Percentiles rank a stretch among this genome's conserved stretches.
phyloP scores from a whole-genome alignment of 1,284 basidiomycete species.

The Ganoderma resinaceum region DNA sequence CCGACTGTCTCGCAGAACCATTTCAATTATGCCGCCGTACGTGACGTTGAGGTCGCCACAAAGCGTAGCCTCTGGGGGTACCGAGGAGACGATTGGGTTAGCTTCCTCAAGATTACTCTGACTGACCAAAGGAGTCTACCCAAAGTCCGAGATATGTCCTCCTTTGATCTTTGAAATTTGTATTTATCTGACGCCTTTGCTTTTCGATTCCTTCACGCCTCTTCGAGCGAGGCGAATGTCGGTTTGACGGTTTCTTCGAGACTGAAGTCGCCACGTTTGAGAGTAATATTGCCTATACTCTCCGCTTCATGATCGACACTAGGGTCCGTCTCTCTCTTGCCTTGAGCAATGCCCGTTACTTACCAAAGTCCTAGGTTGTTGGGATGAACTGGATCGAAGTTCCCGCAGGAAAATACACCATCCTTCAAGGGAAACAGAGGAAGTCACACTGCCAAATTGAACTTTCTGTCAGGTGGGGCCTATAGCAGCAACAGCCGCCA shows the following conservation, averaged over 20 bases:
- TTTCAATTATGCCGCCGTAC: conserved; percentile 49
- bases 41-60: conserved; percentile 65
- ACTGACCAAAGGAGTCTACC: conserved; percentile 78
- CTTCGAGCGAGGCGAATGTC: conserved; percentile 86
- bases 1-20: conserved; percentile 38
- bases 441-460: conserved; percentile 90
- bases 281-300: conserved; percentile 88
- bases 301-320: conserved; percentile 97
- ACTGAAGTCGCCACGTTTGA: conserved; percentile 78
- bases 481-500: background rate
- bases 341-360: conserved; percentile 1
- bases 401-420: conserved; percentile 79
- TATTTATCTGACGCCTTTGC: conserved; percentile 24
- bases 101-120: conserved; percentile 87
- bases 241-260: conserved; percentile 73
- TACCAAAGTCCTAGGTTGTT: conserved; percentile 66
- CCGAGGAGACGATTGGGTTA: conserved; percentile 76
- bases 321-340: conserved; percentile 56
- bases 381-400: conserved; percentile 99
- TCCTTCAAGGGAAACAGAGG: conserved; percentile 63
- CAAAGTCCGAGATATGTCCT: conserved; percentile 89
- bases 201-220: conserved; percentile 60
- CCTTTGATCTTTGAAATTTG: background rate
- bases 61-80: conserved; percentile 89
- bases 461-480: conserved; percentile 67